These are phyloP conservation scores for Kockovaella imperatae DNA, from an alignment of 768 basidiomycete species.

Conservation along the genomic window DNA sequence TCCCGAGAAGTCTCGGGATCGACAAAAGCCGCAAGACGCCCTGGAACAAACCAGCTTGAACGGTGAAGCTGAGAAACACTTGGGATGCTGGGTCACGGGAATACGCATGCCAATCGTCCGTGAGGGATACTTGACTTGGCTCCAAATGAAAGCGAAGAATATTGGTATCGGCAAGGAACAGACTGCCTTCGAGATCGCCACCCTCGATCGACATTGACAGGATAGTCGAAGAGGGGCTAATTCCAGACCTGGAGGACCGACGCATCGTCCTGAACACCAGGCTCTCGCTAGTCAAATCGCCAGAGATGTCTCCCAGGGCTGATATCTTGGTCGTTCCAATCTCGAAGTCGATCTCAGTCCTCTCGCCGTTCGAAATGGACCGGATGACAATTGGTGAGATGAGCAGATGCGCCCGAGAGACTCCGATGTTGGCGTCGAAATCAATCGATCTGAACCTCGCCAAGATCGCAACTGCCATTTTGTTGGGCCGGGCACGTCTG, in stretches of 20 bases:
- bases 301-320: conserved; percentile 48
- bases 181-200: conserved; percentile 20
- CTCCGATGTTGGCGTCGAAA: conserved; percentile 73
- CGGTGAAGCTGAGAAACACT: conserved; percentile 36
- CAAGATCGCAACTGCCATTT: conserved; percentile 57
- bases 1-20: conserved; percentile 30
- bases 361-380: conserved; percentile 57
- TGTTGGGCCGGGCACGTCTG: too few species aligned
- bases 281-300: conserved; percentile 24
- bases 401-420: conserved; percentile 62
- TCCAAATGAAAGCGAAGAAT: conserved; percentile 32
- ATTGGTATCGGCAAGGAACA: conserved; percentile 28
- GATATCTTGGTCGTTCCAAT: conserved; percentile 53
- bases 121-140: conserved; percentile 30
- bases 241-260: conserved; percentile 20
- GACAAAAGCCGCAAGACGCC: conserved; percentile 34
- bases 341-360: conserved; percentile 58
- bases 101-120: conserved; percentile 40
- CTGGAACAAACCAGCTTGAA: conserved; percentile 37
- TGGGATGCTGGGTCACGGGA: conserved; percentile 10
- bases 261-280: conserved; percentile 28
- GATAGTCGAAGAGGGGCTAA: conserved; percentile 19
- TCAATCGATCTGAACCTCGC: conserved; percentile 65
- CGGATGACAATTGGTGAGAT: conserved; percentile 59
- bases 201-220: conserved; percentile 31